Conservation (phyloP, 805 yeast species). For the Spathaspora passalidarum region DNA sequence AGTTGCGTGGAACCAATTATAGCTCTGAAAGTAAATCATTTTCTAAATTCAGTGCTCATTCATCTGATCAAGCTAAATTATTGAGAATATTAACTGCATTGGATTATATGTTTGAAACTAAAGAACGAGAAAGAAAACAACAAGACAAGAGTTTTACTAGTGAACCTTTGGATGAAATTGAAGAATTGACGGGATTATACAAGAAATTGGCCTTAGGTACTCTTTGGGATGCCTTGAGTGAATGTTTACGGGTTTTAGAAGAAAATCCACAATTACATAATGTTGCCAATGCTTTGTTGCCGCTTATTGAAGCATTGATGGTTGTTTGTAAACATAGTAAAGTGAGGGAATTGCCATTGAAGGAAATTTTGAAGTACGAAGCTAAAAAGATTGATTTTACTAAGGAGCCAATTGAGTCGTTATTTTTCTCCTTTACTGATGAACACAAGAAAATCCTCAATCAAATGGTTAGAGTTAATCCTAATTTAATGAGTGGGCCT, state of each 20-base stretch:
- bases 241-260: slow-evolving; percentile 62
- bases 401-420: slow-evolving; percentile 69
- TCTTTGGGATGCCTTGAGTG: slow-evolving; percentile 83
- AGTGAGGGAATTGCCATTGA: slow-evolving; percentile 48
- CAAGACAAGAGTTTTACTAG: slow-evolving; percentile 8
- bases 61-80: slow-evolving; percentile 87
- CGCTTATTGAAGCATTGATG: slow-evolving; percentile 89
- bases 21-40: slow-evolving; percentile 52
- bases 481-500: slow-evolving; percentile 94
- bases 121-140: slow-evolving; percentile 21
- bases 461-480: slow-evolving; percentile 86
- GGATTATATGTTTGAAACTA: slow-evolving; percentile 68
- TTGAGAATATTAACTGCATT: slow-evolving; percentile 82
- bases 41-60: slow-evolving; percentile 68
- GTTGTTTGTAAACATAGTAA: slow-evolving; percentile 90
- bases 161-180: slow-evolving; percentile 27
- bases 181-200: slow-evolving; percentile 59
- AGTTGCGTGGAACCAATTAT: slow-evolving; percentile 35
- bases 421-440: slow-evolving; percentile 84
- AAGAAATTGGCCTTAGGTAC: slow-evolving; percentile 67
- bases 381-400: slow-evolving; percentile 63
- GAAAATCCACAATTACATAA: slow-evolving; percentile 45
- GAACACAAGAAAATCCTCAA: slow-evolving; percentile 84
- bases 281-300: slow-evolving; percentile 77
- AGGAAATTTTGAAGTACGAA: slow-evolving; percentile 59